Evolutionary conservation across 768 basidiomycete species (phyloP).

Genomic region (Naganishia friedmannii): DNA sequence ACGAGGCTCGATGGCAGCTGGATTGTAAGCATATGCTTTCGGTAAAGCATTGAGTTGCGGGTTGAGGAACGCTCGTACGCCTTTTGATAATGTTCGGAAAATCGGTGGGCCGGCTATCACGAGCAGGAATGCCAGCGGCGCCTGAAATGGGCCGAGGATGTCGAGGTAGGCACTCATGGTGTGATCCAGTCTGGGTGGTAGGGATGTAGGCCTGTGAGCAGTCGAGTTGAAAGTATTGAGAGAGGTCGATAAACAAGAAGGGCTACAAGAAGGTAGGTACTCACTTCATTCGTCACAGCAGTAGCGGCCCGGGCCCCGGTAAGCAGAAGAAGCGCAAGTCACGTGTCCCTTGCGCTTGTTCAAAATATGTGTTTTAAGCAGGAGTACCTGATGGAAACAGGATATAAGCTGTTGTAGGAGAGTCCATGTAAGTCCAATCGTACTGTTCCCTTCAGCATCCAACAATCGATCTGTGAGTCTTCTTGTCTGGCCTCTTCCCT

Average conservation of each 20-base stretch:
- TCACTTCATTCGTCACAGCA: not conserved
- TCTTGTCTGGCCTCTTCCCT: not conserved
- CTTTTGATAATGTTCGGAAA: constrained; percentile 27
- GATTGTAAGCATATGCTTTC: constrained; percentile 20
- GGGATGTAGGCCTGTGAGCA: not conserved
- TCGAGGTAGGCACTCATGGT: constrained; percentile 25
- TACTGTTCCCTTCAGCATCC: not conserved
- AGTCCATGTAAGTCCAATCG: too few relatives aligned
- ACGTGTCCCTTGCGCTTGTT: constrained; percentile 18
- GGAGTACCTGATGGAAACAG: not conserved
- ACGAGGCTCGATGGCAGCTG: constrained; percentile 23
- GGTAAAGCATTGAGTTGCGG: constrained; percentile 15
- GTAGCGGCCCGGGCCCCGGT: too few relatives aligned
- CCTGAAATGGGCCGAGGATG: constrained; percentile 33
- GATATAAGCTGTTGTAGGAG: constrained; percentile 4
- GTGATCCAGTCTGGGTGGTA: not conserved
- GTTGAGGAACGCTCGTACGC: constrained; percentile 25
- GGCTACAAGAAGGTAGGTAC: too few relatives aligned
- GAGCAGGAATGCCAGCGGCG: constrained; percentile 32
- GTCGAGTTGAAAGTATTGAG: too few relatives aligned
- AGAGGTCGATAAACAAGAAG: too few relatives aligned
- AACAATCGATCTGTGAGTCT: constrained; percentile 17
- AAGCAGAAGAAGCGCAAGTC: not conserved
- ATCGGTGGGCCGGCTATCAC: constrained; percentile 39
- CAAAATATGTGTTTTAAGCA: not conserved